phyloP scores from a whole-genome alignment of 1,284 basidiomycete genomes.

The Sphagnurus paluster region DNA sequence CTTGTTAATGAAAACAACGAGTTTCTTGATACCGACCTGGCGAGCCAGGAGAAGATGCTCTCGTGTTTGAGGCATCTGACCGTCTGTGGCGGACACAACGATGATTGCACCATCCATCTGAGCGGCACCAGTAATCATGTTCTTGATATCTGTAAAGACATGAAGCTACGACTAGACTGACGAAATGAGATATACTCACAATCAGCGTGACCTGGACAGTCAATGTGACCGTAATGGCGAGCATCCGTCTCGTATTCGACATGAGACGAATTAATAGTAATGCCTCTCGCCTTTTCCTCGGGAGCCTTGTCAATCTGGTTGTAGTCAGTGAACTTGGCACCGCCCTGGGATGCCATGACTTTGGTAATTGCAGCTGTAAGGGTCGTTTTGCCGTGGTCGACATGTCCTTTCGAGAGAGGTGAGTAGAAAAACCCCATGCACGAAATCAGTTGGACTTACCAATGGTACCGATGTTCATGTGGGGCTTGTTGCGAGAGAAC shows the following conservation, averaged over 20 bases:
- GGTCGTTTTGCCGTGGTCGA: conserved; percentile 96
- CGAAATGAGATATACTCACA: conserved; percentile 43
- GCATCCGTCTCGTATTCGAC: conserved; percentile 96
- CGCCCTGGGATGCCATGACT: conserved; percentile 79
- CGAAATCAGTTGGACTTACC: conserved; percentile 44
- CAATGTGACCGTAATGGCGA: conserved; percentile 98
- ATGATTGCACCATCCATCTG: conserved; percentile 99
- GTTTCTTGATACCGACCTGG: conserved; percentile 97
- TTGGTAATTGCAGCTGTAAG: conserved; percentile 99
- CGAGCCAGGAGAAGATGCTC: conserved; percentile 97
- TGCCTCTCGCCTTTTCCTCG: conserved; percentile 99
- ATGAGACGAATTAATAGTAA: conserved; percentile 95
- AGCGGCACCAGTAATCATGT: conserved; percentile 99
- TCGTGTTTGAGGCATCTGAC: conserved; percentile 99
- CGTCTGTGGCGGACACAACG: conserved; percentile 98
- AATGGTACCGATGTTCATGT: conserved; percentile 97
- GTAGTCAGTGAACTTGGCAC: conserved; percentile 97
- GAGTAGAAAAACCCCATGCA: conserved; percentile 6
- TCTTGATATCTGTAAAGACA: conserved; percentile 79
- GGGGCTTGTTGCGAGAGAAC: conserved; percentile 87
- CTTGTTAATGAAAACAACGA: conserved; percentile 99
- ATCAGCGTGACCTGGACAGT: conserved; percentile 96
- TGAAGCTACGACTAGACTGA: conserved; percentile 6
- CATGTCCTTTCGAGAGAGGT: conserved; percentile 60
- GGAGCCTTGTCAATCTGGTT: conserved; percentile 99